Base-by-base conservation (phyloP, 2,329 filamentous ascomycete species). In the Diplodia sapinea region DNA sequence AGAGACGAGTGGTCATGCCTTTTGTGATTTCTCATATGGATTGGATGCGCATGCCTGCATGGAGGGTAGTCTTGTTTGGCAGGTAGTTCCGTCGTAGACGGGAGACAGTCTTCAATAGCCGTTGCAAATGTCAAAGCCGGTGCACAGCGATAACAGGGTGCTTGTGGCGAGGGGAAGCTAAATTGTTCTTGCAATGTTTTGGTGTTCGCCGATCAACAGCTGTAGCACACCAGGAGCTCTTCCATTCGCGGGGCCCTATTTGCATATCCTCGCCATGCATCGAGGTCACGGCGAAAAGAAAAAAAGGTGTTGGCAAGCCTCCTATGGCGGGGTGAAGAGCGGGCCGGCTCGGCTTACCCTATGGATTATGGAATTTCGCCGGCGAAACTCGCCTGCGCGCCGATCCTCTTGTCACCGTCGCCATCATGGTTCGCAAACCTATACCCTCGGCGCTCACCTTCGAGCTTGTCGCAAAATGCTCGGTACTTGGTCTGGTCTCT, bases 401-500 rank as follows among this genome's bases (percentile, higher is more conserved):
- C 59, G 59, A 63, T 63, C 59, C 5, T 36, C 43, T 47, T 47
- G 43, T 51, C 43, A 56, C 23, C 33, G 43, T 49, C 50, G 29
- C 36, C 55, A 64, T 38, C 26, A 79, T 78, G 77, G 73, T 74
- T 49, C 72, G 76, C 52, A 68, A 70, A 13, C 65, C 75, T 0
- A 79, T 78, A 74, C 75, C 76, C 31, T 78, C 78, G 33, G 77
- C 78, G 43, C 74, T 79, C 66, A 74, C 69, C 1, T 79, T 75
- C 67, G 78, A 79, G 72, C 72, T 79, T 31, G 70, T 79, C 31
- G 78, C 73, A 1, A 79, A 78, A 71, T 79, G 78, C 71, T 79
- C 78, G 7, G 77, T 79, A 71, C 38, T 70, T 61, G 8, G 3
- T 17, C 13, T 50, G 38, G 52, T 12, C 17, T 38, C 17, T 29